Evolutionary conservation across 129 eudicot species (phyloP), one percentile per base, ranked within the genome.

Genomic region (Pseudognaphalium luteoalbum): DNA sequence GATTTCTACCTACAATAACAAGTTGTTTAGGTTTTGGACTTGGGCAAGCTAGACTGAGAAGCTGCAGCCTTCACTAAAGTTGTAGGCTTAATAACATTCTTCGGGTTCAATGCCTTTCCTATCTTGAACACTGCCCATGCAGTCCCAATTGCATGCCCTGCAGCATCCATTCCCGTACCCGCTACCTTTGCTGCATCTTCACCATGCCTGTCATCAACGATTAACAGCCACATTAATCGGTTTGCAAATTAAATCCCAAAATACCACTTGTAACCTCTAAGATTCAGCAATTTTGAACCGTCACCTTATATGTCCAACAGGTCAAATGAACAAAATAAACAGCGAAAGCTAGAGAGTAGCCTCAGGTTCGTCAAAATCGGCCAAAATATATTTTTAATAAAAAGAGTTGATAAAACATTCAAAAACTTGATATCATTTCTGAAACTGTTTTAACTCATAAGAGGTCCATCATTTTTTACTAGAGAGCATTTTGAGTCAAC

Each of bases 91-190:
- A 94, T 19, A 11, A 70, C 88, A 10, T 85, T 79, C 81, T 94
- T 94, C 0, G 98, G 98, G 75, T 87, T 88, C 37, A 94, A 70
- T 47, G 98, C 98, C 68, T 91, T 87, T 16, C 97, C 80, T 19
- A 94, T 79, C 87, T 91, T 94, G 71, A 88, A 94, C 37, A 94
- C 93, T 1, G 98, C 92, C 98, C 98, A 94, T 0, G 96, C 98
- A 2, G 96, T 86, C 62, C 96, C 98, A 1, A 88, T 81, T 0
- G 90, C 96, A 72, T 88, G 88, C 64, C 96, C 98, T 20, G 98
- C 96, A 10, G 98, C 98, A 30, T 75, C 84, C 75, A 94, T 79
- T 72, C 98, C 98, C 19, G 83, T 85, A 20, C 79, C 82, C 0
- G 98, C 86, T n/a, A 81, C 98, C 81, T 84, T 70, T 4, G 86